phyloP scores from a whole-genome alignment of 495 filamentous ascomycete species.

The Penicillium lividum region DNA sequence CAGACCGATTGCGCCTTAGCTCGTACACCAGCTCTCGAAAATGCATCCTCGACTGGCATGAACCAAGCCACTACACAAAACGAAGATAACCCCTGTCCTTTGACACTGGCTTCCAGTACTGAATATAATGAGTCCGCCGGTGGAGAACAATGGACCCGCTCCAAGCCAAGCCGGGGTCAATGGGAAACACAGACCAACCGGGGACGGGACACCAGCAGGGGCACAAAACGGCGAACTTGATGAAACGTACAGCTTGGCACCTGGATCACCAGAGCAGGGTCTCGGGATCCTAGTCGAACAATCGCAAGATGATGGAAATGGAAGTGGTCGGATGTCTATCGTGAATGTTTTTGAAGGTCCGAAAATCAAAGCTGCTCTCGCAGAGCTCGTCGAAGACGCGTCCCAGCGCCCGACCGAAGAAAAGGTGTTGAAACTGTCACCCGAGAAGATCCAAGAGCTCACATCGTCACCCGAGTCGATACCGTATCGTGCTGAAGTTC shows the following conservation, averaged over 20 bases:
- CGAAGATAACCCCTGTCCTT: neutral
- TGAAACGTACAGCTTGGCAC: neutral
- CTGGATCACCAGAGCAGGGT: constrained; percentile 17
- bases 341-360: constrained; percentile 26
- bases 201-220: neutral
- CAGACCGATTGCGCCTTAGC: constrained; percentile 3
- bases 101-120: neutral
- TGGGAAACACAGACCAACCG: constrained; percentile 5
- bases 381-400: constrained; percentile 21
- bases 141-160: constrained; percentile 9
- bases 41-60: neutral
- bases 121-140: constrained; percentile 14
- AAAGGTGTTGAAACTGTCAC: constrained; percentile 52
- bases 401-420: constrained; percentile 22
- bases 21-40: neutral
- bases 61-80: neutral
- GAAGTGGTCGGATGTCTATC: constrained; percentile 13
- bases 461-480: constrained; percentile 57
- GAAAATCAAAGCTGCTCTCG: constrained; percentile 21
- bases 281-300: constrained; percentile 29
- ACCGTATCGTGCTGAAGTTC: constrained; percentile 36
- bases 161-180: constrained; percentile 8
- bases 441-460: constrained; percentile 55
- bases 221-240: neutral
- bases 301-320: constrained; percentile 5